Evolutionary conservation across 768 basidiomycete genomes (phyloP).

Genomic region (Peribolospora baueri): DNA sequence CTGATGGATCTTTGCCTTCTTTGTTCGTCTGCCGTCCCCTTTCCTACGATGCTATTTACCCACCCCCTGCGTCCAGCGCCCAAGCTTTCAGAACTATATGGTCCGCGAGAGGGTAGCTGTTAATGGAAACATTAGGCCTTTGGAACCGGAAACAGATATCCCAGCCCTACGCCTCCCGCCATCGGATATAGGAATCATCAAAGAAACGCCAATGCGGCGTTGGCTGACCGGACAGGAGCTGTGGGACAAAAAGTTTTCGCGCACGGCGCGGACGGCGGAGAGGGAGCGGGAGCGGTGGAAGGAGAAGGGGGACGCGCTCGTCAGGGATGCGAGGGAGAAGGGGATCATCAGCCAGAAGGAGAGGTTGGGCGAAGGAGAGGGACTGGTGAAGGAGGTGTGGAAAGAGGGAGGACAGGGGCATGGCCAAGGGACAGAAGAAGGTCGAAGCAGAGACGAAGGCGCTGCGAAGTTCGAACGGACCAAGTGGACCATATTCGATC

Average conservation of each 20-base stretch:
- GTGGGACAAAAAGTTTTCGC: slow-evolving; percentile 45
- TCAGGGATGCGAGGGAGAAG: too few relatives aligned
- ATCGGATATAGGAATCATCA: slow-evolving; percentile 45
- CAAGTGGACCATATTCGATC: too few relatives aligned
- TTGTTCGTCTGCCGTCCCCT: background rate
- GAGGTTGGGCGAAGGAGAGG: too few relatives aligned
- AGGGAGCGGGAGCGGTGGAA: slow-evolving; percentile 31
- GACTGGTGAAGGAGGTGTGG: too few relatives aligned
- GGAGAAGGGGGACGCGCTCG: too few relatives aligned
- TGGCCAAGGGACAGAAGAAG: too few relatives aligned
- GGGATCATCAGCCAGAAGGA: too few relatives aligned
- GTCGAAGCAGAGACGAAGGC: too few relatives aligned
- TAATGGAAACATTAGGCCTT: slow-evolving; percentile 49
- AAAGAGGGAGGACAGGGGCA: too few relatives aligned
- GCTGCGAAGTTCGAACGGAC: too few relatives aligned
- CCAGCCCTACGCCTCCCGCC: slow-evolving; percentile 38
- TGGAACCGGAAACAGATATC: slow-evolving; percentile 48
- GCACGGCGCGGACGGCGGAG: slow-evolving; percentile 34
- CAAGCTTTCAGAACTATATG: slow-evolving; percentile 31
- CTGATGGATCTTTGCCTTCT: background rate
- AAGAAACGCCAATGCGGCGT: slow-evolving; percentile 49
- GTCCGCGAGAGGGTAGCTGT: slow-evolving; percentile 76
- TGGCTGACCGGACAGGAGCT: slow-evolving; percentile 34
- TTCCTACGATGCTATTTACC: slow-evolving; percentile 2
- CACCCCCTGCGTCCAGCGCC: slow-evolving; percentile 10